Evolutionary conservation across 371 early-diverging fungal species (phyloP).

Genomic region (Rhizomucor miehei): DNA sequence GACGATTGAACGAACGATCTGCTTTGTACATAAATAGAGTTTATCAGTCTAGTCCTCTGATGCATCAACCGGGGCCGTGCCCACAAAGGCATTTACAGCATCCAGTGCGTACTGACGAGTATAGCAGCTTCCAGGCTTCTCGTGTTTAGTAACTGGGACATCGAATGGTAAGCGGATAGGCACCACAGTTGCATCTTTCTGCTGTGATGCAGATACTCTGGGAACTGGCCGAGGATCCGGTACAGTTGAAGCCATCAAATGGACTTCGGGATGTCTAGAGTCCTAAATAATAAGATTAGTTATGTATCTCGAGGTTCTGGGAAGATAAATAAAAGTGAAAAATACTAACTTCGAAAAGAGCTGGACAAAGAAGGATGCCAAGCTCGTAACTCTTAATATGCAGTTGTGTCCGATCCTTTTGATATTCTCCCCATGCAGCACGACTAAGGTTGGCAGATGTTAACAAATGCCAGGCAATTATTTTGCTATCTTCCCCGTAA

Average conservation of each 20-base stretch:
- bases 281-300: not conserved
- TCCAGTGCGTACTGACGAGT: slow-evolving; percentile 14
- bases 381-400: slow-evolving; percentile 60
- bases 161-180: slow-evolving; percentile 61
- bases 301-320: not conserved
- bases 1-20: too few relatives aligned
- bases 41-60: too few relatives aligned
- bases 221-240: slow-evolving; percentile 1
- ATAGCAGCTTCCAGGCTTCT: slow-evolving; percentile 13
- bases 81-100: not conserved
- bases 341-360: slow-evolving; percentile 40
- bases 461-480: slow-evolving; percentile 50
- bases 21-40: too few relatives aligned
- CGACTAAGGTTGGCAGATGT: slow-evolving; percentile 57
- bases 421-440: slow-evolving; percentile 55
- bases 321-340: not conserved
- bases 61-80: too few relatives aligned
- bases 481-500: slow-evolving; percentile 1
- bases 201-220: not conserved
- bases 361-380: slow-evolving; percentile 50
- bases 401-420: slow-evolving; percentile 45
- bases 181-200: slow-evolving; percentile 17
- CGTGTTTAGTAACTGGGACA: slow-evolving; percentile 51
- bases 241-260: slow-evolving; percentile 9
- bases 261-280: not conserved